phyloP scores from a whole-genome alignment of 164 flowering plant species.

The Malania oleifera region DNA sequence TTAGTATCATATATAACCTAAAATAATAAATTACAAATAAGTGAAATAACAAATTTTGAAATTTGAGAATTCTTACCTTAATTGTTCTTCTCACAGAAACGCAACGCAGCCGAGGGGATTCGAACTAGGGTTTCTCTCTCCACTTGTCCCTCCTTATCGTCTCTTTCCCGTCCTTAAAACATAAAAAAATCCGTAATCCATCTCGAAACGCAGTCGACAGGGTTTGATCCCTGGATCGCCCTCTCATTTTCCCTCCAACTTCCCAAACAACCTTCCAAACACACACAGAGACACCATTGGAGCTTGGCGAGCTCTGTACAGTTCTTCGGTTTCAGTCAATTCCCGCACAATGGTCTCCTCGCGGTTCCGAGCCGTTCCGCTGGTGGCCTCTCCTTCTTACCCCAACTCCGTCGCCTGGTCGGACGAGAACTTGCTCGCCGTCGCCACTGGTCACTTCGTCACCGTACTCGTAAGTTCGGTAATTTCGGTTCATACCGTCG shows the following conservation, averaged over 20 bases:
- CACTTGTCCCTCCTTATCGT: not conserved
- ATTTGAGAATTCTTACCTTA: not conserved
- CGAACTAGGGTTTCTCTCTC: not conserved
- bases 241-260: not conserved
- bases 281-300: not conserved
- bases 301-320: too few species aligned
- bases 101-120: not conserved
- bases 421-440: slow-evolving; percentile 80
- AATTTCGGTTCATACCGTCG: not conserved
- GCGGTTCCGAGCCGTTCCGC: slow-evolving; percentile 51
- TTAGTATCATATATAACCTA: too few species aligned
- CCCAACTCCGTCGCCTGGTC: slow-evolving; percentile 87
- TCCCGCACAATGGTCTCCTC: slow-evolving; percentile 38
- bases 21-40: too few species aligned
- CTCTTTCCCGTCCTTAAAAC: not conserved
- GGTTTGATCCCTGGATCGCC: not conserved
- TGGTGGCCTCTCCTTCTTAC: slow-evolving; percentile 53
- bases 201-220: not conserved
- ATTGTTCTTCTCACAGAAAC: too few species aligned
- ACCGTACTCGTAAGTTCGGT: slow-evolving; percentile 50
- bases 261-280: not conserved
- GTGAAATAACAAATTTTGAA: too few species aligned
- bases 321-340: too few species aligned
- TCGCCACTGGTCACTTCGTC: slow-evolving; percentile 71
- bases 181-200: not conserved